Percentiles rank a stretch among this genome's conserved stretches.
phyloP scores from a whole-genome alignment of 2,329 filamentous ascomycete species.

The Beauveria medogensis region DNA sequence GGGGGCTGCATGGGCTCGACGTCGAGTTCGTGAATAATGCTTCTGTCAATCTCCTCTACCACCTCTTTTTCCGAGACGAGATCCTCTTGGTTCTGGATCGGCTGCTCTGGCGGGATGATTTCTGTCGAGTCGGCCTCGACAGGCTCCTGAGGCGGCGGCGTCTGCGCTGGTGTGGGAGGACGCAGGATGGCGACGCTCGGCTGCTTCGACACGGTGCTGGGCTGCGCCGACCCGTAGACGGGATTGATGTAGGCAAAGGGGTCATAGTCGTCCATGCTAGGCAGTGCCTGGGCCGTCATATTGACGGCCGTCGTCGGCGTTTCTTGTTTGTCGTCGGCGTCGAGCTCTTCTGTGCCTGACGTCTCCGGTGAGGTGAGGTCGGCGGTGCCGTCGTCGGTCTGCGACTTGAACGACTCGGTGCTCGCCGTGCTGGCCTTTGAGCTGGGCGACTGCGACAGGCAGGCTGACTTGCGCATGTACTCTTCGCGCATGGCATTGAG shows the following conservation, averaged over 20 bases:
- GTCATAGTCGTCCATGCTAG: constrained; percentile 36
- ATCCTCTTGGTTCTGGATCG: not conserved
- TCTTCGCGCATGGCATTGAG: constrained; percentile 35
- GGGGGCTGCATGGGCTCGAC: constrained; percentile 36
- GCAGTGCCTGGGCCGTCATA: not conserved
- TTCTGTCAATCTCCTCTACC: constrained; percentile 23
- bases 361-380: not conserved
- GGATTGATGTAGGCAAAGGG: constrained; percentile 33
- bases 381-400: not conserved
- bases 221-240: constrained; percentile 13
- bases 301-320: constrained; percentile 2
- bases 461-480: not conserved
- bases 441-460: not conserved
- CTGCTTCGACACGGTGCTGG: constrained; percentile 16
- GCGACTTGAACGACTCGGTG: not conserved
- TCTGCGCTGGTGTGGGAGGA: constrained; percentile 36
- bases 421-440: not conserved
- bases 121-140: constrained; percentile 8
- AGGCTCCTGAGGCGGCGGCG: constrained; percentile 26
- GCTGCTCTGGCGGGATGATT: not conserved
- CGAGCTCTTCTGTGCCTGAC: not conserved
- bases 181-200: constrained; percentile 22
- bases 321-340: not conserved
- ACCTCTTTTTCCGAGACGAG: not conserved
- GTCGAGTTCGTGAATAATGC: constrained; percentile 41